These are phyloP conservation scores for Citropsis articulata DNA, from an alignment of 345 rosid species.

Conservation along the genomic window DNA sequence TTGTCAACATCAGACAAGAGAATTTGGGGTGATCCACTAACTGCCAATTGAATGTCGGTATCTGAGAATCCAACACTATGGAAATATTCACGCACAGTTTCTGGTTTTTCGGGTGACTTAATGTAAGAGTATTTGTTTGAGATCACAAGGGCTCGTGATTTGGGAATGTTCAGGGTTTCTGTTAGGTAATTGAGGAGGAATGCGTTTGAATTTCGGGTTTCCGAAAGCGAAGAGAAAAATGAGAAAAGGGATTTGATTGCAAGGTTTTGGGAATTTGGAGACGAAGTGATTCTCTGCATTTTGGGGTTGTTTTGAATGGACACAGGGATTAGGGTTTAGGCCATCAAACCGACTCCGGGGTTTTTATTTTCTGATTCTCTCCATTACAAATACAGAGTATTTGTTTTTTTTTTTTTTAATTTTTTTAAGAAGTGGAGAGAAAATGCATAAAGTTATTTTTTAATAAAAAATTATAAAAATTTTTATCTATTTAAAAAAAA, in stretches of 20 bases:
- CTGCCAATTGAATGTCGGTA: constrained; percentile 17
- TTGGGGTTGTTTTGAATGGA: not conserved
- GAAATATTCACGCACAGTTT: constrained; percentile 13
- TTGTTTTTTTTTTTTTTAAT: too few species aligned
- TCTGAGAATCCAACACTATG: constrained; percentile 23
- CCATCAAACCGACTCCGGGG: too few species aligned
- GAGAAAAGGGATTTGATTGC: constrained; percentile 10
- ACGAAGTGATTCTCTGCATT: constrained; percentile 7
- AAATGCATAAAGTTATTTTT: too few species aligned
- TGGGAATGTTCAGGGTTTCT: constrained; percentile 8
- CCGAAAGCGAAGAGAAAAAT: constrained; percentile 17
- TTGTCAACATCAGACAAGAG: constrained; percentile 21
- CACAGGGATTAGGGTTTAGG: not conserved
- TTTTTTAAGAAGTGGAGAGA: too few species aligned
- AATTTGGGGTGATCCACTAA: constrained; percentile 19
- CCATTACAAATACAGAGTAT: too few species aligned
- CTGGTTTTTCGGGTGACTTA: constrained; percentile 22
- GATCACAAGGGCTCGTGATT: constrained; percentile 13
- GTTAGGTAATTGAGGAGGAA: constrained; percentile 6
- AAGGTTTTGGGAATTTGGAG: not conserved
- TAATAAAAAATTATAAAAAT: too few species aligned
- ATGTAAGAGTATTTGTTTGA: constrained; percentile 2
- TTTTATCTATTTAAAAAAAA: too few species aligned
- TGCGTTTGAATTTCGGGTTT: not conserved
- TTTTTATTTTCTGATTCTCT: too few species aligned